phyloP scores from a whole-genome alignment of 2,329 filamentous ascomycete genomes.

The Cercospora canescens region DNA sequence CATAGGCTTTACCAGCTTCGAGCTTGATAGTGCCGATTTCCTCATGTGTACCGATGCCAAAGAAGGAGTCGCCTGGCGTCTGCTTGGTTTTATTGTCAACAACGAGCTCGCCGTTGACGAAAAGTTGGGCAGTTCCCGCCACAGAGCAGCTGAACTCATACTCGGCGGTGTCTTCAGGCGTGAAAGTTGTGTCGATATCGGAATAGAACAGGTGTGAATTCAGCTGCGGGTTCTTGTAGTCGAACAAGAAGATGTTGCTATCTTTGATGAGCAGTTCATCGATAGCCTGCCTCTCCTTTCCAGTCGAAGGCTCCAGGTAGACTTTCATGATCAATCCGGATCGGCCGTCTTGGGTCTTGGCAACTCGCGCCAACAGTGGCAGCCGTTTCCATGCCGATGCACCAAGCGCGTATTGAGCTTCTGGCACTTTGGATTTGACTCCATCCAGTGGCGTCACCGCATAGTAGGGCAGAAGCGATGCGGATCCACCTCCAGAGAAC shows the following conservation, averaged over 20 bases:
- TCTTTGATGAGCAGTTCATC: constrained; percentile 51
- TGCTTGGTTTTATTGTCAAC: constrained; percentile 65
- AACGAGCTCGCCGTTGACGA: constrained; percentile 61
- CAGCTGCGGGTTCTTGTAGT: constrained; percentile 49
- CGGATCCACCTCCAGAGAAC: constrained; percentile 37
- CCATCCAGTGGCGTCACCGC: constrained; percentile 36
- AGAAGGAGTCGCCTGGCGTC: constrained; percentile 62
- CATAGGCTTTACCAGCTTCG: constrained; percentile 60
- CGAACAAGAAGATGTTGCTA: constrained; percentile 48
- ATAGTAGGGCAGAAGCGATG: constrained; percentile 37
- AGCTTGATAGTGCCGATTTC: constrained; percentile 60
- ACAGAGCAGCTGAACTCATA: constrained; percentile 69
- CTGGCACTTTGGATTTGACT: constrained; percentile 28
- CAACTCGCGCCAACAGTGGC: constrained; percentile 29
- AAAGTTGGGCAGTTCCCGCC: constrained; percentile 65
- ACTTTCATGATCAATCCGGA: constrained; percentile 31
- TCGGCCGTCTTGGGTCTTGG: constrained; percentile 26
- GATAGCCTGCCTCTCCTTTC: constrained; percentile 49
- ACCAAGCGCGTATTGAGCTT: constrained; percentile 27
- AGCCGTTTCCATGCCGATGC: constrained; percentile 33
- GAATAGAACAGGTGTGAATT: constrained; percentile 41
- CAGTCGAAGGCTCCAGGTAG: constrained; percentile 51
- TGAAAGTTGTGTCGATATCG: constrained; percentile 57
- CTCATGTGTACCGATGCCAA: constrained; percentile 64
- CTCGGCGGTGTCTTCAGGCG: constrained; percentile 59